These are phyloP conservation scores for Candida sojae DNA, from an alignment of 1,139 yeast species.

Conservation along the genomic window DNA sequence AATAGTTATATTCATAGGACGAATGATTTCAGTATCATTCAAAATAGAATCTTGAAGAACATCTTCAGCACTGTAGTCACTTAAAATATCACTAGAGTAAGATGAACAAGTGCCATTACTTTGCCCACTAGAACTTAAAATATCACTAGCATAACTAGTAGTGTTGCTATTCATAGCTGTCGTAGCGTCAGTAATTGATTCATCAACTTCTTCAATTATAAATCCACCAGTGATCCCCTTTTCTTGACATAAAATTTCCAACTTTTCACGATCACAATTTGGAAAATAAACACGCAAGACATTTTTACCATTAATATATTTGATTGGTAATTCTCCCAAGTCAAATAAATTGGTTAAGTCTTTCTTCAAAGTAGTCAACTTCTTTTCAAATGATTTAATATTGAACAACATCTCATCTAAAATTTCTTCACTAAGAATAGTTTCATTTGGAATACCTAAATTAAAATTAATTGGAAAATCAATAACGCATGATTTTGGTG, in stretches of 20 bases:
- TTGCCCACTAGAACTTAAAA: constrained; percentile 21
- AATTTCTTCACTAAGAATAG: constrained; percentile 50
- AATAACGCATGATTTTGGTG: constrained; percentile 46
- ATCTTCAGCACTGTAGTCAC: constrained; percentile 13
- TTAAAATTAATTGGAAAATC: constrained; percentile 50
- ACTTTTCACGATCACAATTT: constrained; percentile 52
- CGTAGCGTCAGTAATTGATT: constrained; percentile 1
- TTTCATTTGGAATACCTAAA: constrained; percentile 47
- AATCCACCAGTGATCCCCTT: constrained; percentile 52
- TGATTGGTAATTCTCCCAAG: constrained; percentile 54
- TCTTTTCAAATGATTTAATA: constrained; percentile 32
- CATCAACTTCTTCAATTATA: constrained; percentile 32
- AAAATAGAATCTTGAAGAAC: constrained; percentile 20
- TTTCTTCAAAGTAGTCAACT: constrained; percentile 34
- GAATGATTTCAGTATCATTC: constrained; percentile 22
- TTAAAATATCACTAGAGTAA: constrained; percentile 12
- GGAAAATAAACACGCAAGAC: constrained; percentile 57
- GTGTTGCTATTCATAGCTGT: constrained; percentile 2
- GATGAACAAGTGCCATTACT: constrained; percentile 6
- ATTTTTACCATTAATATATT: constrained; percentile 30
- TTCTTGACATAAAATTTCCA: constrained; percentile 52
- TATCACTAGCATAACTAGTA: constrained; percentile 20
- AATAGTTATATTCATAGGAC: constrained; percentile 17
- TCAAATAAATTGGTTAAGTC: constrained; percentile 42
- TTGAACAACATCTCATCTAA: constrained; percentile 40